Evolutionary conservation across 345 rosid genomes (phyloP), one percentile per base, ranked within the genome.

Genomic region (Raphanus raphanistrum): DNA sequence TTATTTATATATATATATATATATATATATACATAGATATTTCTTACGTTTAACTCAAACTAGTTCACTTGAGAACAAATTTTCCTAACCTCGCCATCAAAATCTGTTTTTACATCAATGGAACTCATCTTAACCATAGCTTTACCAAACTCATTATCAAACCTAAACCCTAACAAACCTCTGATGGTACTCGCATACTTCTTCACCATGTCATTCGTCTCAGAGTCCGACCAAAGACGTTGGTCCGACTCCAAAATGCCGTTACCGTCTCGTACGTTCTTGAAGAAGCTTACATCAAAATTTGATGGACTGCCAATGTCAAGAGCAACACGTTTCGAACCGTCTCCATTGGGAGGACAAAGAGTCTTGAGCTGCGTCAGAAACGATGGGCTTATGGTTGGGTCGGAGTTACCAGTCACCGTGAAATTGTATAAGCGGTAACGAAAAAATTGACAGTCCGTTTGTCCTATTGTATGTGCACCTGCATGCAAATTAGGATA

Each of bases 91-190:
- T 92, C 93, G 12, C 96, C 96, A 52, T 85, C 76, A 0, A 75
- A 63, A 0, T 88, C 93, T 11, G 90, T 86, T 74, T 92, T 92
- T n/a, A 89, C 90, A 41, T 85, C 90, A 62, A 89, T 86, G 60
- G 84, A 80, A 58, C 96, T 84, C 97, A 90, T 90, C 82, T 89
- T 92, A 36, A 88, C 70, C 96, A 92, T 89, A 16, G 97, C 89
- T 69, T 87, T 81, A 1, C 83, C 50, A 50, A 90, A 89, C 76
- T 92, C 91, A 33, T 55, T 31, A 77, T 89, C 85, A 74, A 89
- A 92, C 66, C 89, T 82, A 8, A 87, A 64, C 16, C 95, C 95
- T 6, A 86, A 62, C 57, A 88, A 63, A 1, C 93, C 95, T 57
- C 88, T 87, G 5, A 90, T 52, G 58, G 63, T 76, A 60, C 92